Evolutionary conservation across 129 eudicot genomes (phyloP).

Genomic region (Flaveria linearis): DNA sequence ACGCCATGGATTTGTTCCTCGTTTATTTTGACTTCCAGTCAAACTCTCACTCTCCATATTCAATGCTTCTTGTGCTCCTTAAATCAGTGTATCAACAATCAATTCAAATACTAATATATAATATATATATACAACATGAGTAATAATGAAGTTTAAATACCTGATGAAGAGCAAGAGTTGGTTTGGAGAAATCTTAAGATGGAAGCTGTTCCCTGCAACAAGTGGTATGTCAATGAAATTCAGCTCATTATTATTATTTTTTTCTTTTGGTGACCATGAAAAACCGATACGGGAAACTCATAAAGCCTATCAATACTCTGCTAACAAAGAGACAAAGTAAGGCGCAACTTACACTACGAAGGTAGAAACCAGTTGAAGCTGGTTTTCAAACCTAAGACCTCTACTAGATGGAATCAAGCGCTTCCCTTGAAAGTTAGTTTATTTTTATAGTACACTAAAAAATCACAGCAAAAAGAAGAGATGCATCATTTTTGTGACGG

Average conservation of each 20-base stretch:
- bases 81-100: constrained; percentile 22
- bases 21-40: constrained; percentile 23
- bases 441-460: not conserved
- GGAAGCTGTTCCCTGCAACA: constrained; percentile 64
- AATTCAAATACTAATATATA: not conserved
- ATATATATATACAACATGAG: not conserved
- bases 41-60: constrained; percentile 25
- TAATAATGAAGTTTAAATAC: constrained; percentile 33
- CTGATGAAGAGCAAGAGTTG: constrained; percentile 41
- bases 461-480: not conserved
- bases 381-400: not conserved
- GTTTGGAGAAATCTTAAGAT: constrained; percentile 62
- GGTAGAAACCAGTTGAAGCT: not conserved
- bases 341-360: not conserved
- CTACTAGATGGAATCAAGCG: too few relatives aligned
- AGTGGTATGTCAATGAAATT: not conserved
- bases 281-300: not conserved
- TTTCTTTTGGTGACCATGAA: not conserved
- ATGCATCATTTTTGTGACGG: not conserved
- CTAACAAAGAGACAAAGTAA: not conserved
- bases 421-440: not conserved
- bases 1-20: constrained; percentile 47
- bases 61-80: constrained; percentile 33
- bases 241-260: not conserved
- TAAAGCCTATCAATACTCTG: not conserved